A percentile compares a stretch with the other conserved stretches of the same genome.
phyloP scores from a whole-genome alignment of 1,139 yeast species.

The Debaryomycetaceae sp. region DNA sequence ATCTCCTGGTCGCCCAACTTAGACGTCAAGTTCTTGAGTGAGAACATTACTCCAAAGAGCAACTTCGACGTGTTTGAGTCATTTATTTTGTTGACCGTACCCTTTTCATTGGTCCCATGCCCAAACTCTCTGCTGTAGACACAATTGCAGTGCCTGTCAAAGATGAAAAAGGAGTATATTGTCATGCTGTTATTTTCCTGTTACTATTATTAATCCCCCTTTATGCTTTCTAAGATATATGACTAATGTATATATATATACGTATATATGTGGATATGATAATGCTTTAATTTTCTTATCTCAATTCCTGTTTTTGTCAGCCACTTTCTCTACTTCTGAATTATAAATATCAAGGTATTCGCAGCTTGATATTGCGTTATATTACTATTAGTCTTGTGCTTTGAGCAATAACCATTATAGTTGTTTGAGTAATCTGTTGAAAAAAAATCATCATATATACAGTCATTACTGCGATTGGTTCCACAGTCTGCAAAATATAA shows the following conservation, averaged over 20 bases:
- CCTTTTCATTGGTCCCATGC: constrained; percentile 25
- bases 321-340: no score
- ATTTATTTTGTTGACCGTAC: constrained; percentile 53
- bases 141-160: constrained; percentile 86
- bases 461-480: background rate
- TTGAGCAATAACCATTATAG: background rate
- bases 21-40: constrained; percentile 70
- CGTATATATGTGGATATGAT: no score
- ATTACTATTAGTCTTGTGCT: background rate
- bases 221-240: background rate
- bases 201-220: background rate
- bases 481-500: background rate
- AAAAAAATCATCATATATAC: background rate
- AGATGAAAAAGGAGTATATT: constrained; percentile 81
- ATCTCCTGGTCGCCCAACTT: constrained; percentile 47
- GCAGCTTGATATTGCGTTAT: background rate
- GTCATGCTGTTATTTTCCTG: constrained; percentile 11
- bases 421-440: no score
- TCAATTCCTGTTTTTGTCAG: no score
- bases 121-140: constrained; percentile 66
- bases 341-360: background rate
- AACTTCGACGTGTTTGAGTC: constrained; percentile 70
- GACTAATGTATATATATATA: background rate
- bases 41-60: constrained; percentile 82
- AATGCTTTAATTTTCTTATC: no score